A percentile compares a stretch with the other conserved stretches of the same genome.
phyloP scores from a whole-genome alignment of 2,329 filamentous ascomycete genomes.

The Pseudogymnoascus sp. region DNA sequence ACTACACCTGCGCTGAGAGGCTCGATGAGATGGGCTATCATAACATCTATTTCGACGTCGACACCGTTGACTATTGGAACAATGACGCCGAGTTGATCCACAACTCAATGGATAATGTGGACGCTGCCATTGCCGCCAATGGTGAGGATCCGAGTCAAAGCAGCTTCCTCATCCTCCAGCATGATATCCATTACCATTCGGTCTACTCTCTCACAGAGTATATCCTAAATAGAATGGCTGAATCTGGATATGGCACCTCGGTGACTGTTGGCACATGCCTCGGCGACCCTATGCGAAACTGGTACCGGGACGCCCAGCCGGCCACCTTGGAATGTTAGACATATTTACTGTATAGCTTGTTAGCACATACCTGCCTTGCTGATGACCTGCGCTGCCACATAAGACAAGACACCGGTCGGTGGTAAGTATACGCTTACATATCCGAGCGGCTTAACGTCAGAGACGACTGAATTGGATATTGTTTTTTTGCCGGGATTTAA shows the following conservation, averaged over 20 bases:
- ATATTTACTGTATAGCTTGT: not conserved
- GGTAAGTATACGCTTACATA: not conserved
- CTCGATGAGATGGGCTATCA: constrained; percentile 38
- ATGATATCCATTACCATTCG: constrained; percentile 33
- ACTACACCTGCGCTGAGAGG: constrained; percentile 29
- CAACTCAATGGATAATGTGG: constrained; percentile 37
- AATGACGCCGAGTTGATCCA: constrained; percentile 35
- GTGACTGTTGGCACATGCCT: constrained; percentile 42
- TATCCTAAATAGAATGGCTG: constrained; percentile 29
- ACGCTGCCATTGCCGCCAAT: constrained; percentile 16
- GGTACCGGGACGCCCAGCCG: constrained; percentile 31
- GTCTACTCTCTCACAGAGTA: constrained; percentile 31
- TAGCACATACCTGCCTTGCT: not conserved
- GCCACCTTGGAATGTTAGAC: not conserved
- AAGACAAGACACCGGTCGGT: not conserved
- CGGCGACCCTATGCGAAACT: constrained; percentile 34
- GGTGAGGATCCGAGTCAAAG: constrained; percentile 13
- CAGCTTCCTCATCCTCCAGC: constrained; percentile 42
- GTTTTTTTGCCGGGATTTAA: not conserved
- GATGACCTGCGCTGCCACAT: not conserved
- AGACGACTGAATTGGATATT: not conserved
- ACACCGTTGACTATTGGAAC: constrained; percentile 44
- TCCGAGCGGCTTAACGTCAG: not conserved
- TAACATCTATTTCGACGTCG: constrained; percentile 39
- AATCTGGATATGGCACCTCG: constrained; percentile 28